phyloP scores from a whole-genome alignment of 2,329 filamentous ascomycete species.

The Epichloe amarillans region DNA sequence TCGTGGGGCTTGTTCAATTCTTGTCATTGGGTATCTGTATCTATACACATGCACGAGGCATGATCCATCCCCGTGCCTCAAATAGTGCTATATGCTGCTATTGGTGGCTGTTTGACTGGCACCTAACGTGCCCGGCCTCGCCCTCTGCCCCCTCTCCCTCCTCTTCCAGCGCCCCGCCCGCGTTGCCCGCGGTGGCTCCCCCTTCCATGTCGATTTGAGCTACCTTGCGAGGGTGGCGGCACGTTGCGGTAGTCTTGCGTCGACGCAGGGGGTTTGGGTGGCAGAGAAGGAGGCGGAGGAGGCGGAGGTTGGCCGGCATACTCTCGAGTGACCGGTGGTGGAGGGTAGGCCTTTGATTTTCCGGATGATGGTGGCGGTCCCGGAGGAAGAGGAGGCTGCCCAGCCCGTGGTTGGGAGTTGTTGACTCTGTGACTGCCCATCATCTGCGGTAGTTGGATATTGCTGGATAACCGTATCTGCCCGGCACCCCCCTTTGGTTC shows the following conservation, averaged over 20 bases:
- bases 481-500: constrained; percentile 15
- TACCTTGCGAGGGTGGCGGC: constrained; percentile 9
- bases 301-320: constrained; percentile 7
- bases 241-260: constrained; percentile 15
- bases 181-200: constrained; percentile 11
- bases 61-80: not conserved
- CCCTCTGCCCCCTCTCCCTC: constrained; percentile 9
- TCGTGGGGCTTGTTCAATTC: not conserved
- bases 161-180: constrained; percentile 16
- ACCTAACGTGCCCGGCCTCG: constrained; percentile 6
- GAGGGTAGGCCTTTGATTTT: constrained; percentile 11
- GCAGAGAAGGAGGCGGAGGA: constrained; percentile 14
- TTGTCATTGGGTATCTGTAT: constrained; percentile 1
- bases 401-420: constrained; percentile 8
- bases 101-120: not conserved
- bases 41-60: not conserved
- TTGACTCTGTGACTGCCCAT: constrained; percentile 9
- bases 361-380: constrained; percentile 22
- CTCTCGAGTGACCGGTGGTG: constrained; percentile 12
- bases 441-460: constrained; percentile 24
- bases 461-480: constrained; percentile 26
- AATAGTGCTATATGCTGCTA: not conserved
- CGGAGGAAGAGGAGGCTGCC: constrained; percentile 25
- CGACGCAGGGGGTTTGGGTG: constrained; percentile 17
- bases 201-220: constrained; percentile 10